Evolutionary conservation across 1,284 basidiomycete genomes (phyloP), one percentile per base, ranked within the genome.

Genomic region (Ceratobasidium sp.): DNA sequence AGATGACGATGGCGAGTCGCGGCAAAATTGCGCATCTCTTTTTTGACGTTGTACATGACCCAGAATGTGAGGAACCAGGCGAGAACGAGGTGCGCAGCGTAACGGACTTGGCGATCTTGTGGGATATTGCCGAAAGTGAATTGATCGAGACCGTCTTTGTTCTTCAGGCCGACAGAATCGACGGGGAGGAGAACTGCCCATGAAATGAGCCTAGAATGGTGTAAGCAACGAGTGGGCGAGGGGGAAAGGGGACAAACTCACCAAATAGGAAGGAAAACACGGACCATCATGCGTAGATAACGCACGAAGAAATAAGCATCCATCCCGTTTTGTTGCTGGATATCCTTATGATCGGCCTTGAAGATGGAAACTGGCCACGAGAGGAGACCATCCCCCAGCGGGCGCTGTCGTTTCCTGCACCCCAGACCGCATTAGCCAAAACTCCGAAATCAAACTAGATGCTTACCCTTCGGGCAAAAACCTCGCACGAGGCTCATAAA

Each of bases 401-500:
- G 86, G 20, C 84, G 79, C 4, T 88, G 86, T 39, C 91, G 92
- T 84, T 92, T 90, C 51, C 91, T 92, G 81, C 7, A 26, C 4
- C 49, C 33, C 39, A 5, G 20, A 53, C 20, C 28, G 58, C 55
- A 33, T 73, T 69, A 61, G 72, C 72, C 28, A 20, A n/a, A 51
- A 15, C 69, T 33, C 23, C 39, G 72, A 44, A 23, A 85, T 33
- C 4, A 33, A 33, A 33, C 4, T 33, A 33, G 2, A 33, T 88
- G 85, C 83, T 91, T 90, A 90, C 86, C 80, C 84, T 77, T 88
- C 82, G 79, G 89, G 89, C 7, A 88, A 88, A 61, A 88, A 91
- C 82, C 91, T 91, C 0, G 94, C 93, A 71, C 95, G 87, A 0
- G 95, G 95, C 83, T 96, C 94, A 83, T 97, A 96, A 42, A 95